Evolutionary conservation across 2,329 filamentous ascomycete species (phyloP), one percentile per base, ranked within the genome.

Genomic region (Pestalotiopsis sp.): DNA sequence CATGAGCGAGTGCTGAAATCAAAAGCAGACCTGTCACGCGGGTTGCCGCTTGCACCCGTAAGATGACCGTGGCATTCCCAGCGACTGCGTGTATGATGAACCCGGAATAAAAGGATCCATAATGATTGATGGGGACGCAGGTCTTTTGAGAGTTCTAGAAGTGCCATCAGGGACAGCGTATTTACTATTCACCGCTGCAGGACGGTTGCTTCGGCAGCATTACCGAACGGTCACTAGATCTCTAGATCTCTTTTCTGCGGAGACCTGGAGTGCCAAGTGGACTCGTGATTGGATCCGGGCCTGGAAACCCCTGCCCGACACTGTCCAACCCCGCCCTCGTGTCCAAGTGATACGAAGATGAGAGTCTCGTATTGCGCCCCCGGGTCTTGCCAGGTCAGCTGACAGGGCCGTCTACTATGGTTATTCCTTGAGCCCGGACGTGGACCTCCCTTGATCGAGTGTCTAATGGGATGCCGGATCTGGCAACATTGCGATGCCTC

Each of bases 341-440:
- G 61, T 64, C 31, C 20, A 52, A 31, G 61, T 64, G 36, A 64
- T 64, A 64, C 61, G 61, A 64, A 39, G n/a, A 23, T 49, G 7
- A 25, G 49, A 17, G 61, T 20, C 61, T 64, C 61, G 61, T 64
- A 64, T 64, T 64, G 59, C 31, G n/a, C 31, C 31, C 31, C 31
- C 7, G 31, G 31, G 31, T 36, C 31, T 36, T 36, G 31, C n/a
- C 57, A 36, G 57, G 57, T 59, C 57, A 59, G 20, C 57, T 59
- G 57, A 59, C 17, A 13, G 27, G 27, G 6, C 23, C 3, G 7
- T 36, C 27, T 58, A 58, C 17, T 23, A 39, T 36, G 9, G 17
- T 13, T 25, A 11, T 31, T 63, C 39, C 12, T 11, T 45, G 38
- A 63, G n/a, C 60, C 25, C 17, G 36, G 36, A 38, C 14, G 38